These are phyloP conservation scores for Vanderwaltozyma tropicalis DNA, from an alignment of 805 yeast genomes.

Conservation along the genomic window DNA sequence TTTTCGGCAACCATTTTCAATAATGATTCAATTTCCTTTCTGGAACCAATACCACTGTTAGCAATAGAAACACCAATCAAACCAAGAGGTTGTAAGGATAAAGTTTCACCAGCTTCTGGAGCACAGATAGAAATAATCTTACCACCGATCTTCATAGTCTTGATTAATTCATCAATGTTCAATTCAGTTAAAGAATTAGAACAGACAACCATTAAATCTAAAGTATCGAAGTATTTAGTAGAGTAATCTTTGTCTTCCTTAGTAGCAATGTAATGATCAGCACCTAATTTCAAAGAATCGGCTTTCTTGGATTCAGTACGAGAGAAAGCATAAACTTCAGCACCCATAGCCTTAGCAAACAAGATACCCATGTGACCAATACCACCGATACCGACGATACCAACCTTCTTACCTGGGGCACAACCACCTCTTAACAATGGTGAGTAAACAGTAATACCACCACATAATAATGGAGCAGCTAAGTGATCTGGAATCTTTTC, in stretches of 20 bases:
- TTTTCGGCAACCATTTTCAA: conserved; percentile 39
- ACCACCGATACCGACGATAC: conserved; percentile 48
- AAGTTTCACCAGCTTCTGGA: conserved; percentile 11
- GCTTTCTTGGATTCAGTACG: conserved; percentile 39
- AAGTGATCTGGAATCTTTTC: conserved; percentile 38
- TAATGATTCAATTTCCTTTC: conserved; percentile 37
- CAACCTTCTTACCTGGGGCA: conserved; percentile 42
- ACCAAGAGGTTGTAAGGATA: conserved; percentile 10
- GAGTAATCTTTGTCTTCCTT: conserved; percentile 37
- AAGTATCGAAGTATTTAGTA: conserved; percentile 22
- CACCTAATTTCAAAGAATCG: conserved; percentile 42
- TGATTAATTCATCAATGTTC: conserved; percentile 28
- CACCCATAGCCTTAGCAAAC: conserved; percentile 51
- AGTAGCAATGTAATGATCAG: conserved; percentile 45
- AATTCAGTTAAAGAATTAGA: conserved; percentile 35
- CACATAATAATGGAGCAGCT: conserved; percentile 70
- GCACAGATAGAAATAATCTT: conserved; percentile 26
- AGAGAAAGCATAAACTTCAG: conserved; percentile 48
- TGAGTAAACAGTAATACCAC: conserved; percentile 63
- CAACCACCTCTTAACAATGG: conserved; percentile 48
- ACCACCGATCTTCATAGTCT: conserved; percentile 26
- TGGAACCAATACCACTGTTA: conserved; percentile 35
- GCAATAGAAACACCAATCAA: conserved; percentile 19
- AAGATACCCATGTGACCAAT: conserved; percentile 47
- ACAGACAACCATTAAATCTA: conserved; percentile 42